Evolutionary conservation across 169 alveolate genomes (phyloP).

Genomic region (Plasmodium blacklocki): DNA sequence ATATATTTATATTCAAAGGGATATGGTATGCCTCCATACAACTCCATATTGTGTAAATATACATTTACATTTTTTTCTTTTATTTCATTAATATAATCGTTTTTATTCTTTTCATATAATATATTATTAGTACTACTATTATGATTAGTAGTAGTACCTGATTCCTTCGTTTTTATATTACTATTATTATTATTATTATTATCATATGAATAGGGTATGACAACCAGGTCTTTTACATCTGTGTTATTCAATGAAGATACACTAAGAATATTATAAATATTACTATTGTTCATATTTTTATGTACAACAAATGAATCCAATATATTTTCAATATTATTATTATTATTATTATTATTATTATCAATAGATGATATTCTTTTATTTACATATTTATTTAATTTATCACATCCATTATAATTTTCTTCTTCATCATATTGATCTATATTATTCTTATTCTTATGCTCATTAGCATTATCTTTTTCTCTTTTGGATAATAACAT

Average conservation of each 20-base stretch:
- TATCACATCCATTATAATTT: slow-evolving; percentile 15
- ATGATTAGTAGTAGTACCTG: neutral
- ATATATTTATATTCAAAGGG: slow-evolving; percentile 72
- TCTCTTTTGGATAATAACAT: neutral
- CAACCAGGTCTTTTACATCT: slow-evolving; percentile 61
- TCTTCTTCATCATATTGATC: slow-evolving; percentile 31
- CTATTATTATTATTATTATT: slow-evolving; percentile 2
- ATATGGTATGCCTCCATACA: slow-evolving; percentile 48
- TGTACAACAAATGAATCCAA: slow-evolving; percentile 17
- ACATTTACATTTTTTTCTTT: slow-evolving; percentile 41
- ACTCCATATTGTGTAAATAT: slow-evolving; percentile 64
- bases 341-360: neutral
- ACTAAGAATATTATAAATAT: neutral
- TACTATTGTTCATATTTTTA: slow-evolving; percentile 11
- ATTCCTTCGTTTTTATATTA: slow-evolving; percentile 13
- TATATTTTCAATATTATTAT: slow-evolving; percentile 5
- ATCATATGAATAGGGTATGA: slow-evolving; percentile 53
- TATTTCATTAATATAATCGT: slow-evolving; percentile 47
- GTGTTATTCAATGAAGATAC: slow-evolving; percentile 10
- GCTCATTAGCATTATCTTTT: neutral
- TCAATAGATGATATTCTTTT: neutral
- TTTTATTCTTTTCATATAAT: slow-evolving; percentile 11
- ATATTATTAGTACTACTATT: neutral
- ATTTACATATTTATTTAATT: neutral
- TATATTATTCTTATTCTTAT: slow-evolving; percentile 9